Evolutionary conservation across 73 alveolate species (phyloP), one percentile per base, ranked within the genome.

Genomic region (Blepharisma stoltei): DNA sequence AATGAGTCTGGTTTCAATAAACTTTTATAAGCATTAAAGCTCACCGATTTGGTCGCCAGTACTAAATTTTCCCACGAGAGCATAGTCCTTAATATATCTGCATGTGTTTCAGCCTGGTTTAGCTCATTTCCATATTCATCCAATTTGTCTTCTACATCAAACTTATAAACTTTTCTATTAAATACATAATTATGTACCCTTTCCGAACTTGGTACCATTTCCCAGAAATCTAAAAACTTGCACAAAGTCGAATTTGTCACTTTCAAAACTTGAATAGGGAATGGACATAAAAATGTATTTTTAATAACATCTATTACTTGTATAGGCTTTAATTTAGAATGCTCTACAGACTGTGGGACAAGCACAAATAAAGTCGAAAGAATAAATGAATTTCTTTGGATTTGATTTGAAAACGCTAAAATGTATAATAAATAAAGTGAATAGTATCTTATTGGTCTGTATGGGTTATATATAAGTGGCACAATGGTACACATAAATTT

Each of bases 101-200:
- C 23, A 60, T 60, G 73, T 8, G 73, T 60, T n/a, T 20, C 73
- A 20, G 49, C 73, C 46, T 60, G 73, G 5, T n/a, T 9, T 38
- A 60, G 38, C 14, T 25, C 45, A 14, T 60, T 60, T 20, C 45
- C 45, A n/a, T 38, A 60, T 14, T 20, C 45, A 60, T 60, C 73
- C 5, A 60, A 60, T 2, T 14, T 11, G 0, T 11, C 37, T 14
- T 60, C 73, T 0, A 25, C 73, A 5, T 60, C 73, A 25, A 60
- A 8, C 23, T 60, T 38, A 20, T 14, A 25, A 18, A 9, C 3
- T 60, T 25, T 60, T 60, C 45, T 14, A 14, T 60, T 60, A 14
- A 9, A 25, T 9, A 60, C 73, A 20, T 14, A 60, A 60, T 14
- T 18, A 20, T 25, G 38, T 2, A 60, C 73, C 73, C 73, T 14